Evolutionary conservation across 495 filamentous ascomycete species (phyloP).

Genomic region (Lasiosphaeris hirsuta): DNA sequence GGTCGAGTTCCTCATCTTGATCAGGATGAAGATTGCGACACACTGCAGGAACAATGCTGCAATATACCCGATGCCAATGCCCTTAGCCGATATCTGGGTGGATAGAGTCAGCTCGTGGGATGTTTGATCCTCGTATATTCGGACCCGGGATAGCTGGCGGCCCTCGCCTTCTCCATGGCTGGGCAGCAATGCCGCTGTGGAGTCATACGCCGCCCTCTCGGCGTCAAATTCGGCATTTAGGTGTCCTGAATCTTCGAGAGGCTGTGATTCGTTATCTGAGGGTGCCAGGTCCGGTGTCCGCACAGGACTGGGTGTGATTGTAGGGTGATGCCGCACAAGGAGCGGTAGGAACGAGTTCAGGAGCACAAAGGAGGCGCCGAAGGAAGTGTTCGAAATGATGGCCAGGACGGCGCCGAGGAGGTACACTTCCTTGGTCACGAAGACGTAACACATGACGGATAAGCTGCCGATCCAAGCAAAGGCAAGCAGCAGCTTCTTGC

Average conservation of each 20-base stretch:
- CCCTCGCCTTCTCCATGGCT: constrained; percentile 28
- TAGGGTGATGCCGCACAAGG: constrained; percentile 73
- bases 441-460: constrained; percentile 85
- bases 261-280: constrained; percentile 19
- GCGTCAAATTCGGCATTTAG: constrained; percentile 9
- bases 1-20: constrained; percentile 66
- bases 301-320: constrained; percentile 30
- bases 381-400: constrained; percentile 85
- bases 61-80: constrained; percentile 87
- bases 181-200: constrained; percentile 44
- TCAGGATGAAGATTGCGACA: constrained; percentile 67
- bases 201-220: constrained; percentile 30
- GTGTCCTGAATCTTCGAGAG: constrained; percentile 11
- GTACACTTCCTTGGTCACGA: constrained; percentile 68
- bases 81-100: constrained; percentile 81
- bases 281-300: constrained; percentile 12
- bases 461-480: constrained; percentile 81
- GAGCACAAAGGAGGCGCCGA: constrained; percentile 81
- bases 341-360: constrained; percentile 82
- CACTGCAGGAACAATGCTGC: constrained; percentile 78
- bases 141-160: constrained; percentile 31
- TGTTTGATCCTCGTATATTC: constrained; percentile 42
- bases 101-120: constrained; percentile 72
- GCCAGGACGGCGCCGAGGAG: constrained; percentile 78
- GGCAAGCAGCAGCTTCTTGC: constrained; percentile 76